A percentile compares a stretch with the other conserved stretches of the same genome.
These are phyloP conservation scores for Lachancea mirantina DNA, from an alignment of 805 yeast genomes.

Conservation along the genomic window DNA sequence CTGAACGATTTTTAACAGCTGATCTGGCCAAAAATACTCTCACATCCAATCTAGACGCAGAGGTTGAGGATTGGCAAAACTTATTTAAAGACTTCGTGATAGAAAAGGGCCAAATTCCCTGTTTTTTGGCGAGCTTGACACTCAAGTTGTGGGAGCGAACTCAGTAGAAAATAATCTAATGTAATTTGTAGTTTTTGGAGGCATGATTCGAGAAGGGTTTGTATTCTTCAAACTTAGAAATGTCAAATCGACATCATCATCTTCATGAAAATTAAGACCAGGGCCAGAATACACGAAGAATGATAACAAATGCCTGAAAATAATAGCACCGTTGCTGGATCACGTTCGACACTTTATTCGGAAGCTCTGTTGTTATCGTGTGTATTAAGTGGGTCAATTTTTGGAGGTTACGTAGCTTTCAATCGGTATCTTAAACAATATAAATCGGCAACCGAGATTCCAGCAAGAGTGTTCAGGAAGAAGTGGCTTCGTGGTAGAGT, in stretches of 20 bases:
- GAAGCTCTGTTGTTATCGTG: slow-evolving; percentile 26
- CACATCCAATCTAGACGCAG: slow-evolving; percentile 37
- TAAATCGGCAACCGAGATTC: slow-evolving; percentile 44
- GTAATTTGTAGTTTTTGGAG: no score
- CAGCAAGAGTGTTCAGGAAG: slow-evolving; percentile 37
- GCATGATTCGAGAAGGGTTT: no score
- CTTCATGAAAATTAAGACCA: no score
- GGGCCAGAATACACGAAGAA: no score
- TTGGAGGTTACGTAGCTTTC: slow-evolving; percentile 41
- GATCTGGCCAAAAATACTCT: slow-evolving; percentile 50
- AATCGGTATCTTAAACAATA: slow-evolving; percentile 42
- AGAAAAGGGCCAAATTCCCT: slow-evolving; percentile 63
- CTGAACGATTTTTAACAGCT: slow-evolving; percentile 42
- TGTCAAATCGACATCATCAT: no score
- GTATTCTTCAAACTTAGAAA: no score
- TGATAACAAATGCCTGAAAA: no score
- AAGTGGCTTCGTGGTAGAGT: slow-evolving; percentile 61
- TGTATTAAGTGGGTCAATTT: slow-evolving; percentile 32
- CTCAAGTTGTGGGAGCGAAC: slow-evolving; percentile 51
- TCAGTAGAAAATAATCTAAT: no score
- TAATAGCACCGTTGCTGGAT: no score
- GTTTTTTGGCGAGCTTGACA: slow-evolving; percentile 69
- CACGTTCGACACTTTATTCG: slow-evolving; percentile 16
- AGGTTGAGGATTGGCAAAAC: slow-evolving; percentile 37
- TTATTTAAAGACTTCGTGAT: slow-evolving; percentile 60